Percentiles rank a stretch among this genome's conserved stretches.
phyloP scores from a whole-genome alignment of 352 stramenopile genomes.

The Nothophytophthora sp. region DNA sequence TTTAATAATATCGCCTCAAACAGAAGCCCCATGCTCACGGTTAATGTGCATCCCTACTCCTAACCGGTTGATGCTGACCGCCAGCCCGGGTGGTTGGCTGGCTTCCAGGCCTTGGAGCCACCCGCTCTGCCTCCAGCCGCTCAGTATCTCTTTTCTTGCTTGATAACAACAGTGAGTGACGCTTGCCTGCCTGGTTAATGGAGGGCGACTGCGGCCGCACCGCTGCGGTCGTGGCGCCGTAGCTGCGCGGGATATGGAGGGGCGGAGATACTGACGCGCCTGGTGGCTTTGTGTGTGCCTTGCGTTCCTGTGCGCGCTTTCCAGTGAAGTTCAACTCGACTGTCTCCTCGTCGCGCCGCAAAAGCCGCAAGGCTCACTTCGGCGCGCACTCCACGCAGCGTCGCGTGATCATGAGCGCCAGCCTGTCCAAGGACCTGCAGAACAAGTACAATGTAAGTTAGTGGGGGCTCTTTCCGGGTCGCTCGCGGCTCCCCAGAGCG shows the following conservation, averaged over 20 bases:
- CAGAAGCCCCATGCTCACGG: no score
- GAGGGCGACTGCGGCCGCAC: no score
- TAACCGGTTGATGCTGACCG: no score
- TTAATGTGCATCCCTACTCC: no score
- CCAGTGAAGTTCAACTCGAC: conserved; percentile 95
- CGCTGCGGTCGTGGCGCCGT: no score
- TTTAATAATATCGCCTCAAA: no score
- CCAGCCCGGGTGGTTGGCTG: conserved; percentile 29
- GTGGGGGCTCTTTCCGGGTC: no score
- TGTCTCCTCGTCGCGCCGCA: conserved; percentile 96
- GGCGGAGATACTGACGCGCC: not conserved
- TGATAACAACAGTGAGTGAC: conserved; percentile 83
- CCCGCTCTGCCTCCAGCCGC: not conserved
- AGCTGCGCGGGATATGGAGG: no score
- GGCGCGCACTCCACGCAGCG: conserved; percentile 95
- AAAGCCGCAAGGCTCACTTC: conserved; percentile 99
- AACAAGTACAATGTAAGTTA: conserved; percentile 99
- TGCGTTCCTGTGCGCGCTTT: not conserved
- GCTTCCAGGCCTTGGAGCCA: conserved; percentile 5
- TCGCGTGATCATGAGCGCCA: conserved; percentile 97
- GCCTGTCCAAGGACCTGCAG: conserved; percentile 99
- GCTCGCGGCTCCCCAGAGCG: no score
- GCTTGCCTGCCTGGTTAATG: not conserved
- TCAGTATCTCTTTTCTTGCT: conserved; percentile 88
- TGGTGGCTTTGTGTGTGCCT: no score